Base-by-base conservation (phyloP, 192 early-diverging fungal species). In the Coemansia sp. region DNA sequence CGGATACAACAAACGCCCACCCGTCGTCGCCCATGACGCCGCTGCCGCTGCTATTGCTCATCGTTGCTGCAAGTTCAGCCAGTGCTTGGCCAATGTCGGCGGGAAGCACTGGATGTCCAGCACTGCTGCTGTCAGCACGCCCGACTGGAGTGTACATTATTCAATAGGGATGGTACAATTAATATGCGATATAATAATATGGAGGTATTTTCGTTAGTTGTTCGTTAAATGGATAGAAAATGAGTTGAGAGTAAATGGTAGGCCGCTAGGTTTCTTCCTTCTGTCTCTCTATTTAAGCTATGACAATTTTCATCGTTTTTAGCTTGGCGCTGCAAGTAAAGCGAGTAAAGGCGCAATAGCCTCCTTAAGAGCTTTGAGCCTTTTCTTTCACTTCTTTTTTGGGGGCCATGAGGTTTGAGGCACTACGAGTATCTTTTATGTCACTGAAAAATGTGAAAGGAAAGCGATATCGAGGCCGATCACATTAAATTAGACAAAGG, bases 1-100 rank as follows among this genome's bases (percentile, higher is more conserved):
- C 48, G 0, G 79, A 70, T 2, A 81, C 64, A 2, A 81, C 63
- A 51, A 81, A 81, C 6, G 67, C 41, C 79, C 70, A 75, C 16
- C 66, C 37, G 62, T 56, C 46, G 63, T 54, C 29, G 14, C 51
- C 51, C 51, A 54, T 54, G 51, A 54, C 27, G 29, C 51, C 29
- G 29, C 51, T 14, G 33, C 57, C 13, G 34, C 66, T 35, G 17
- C 34, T 46, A 64, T 48, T 36, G 13, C 45, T 45, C 21, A 64
- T 50, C 19, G 62, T 34, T 57, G 27, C 54, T 5, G 54, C 54
- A 3, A 57, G 54, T 17, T 57, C 54, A 4, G 34, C 31, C 17
- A 57, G 54, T 7, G 54, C 54, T 16, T 57, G 54, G 2, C 54
- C 54, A 57, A 57, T 57, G 1, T 57, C 54, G 0, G 17, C 54